Conservation (phyloP, 2,329 filamentous ascomycete genomes). For the Calycina herbarum region DNA sequence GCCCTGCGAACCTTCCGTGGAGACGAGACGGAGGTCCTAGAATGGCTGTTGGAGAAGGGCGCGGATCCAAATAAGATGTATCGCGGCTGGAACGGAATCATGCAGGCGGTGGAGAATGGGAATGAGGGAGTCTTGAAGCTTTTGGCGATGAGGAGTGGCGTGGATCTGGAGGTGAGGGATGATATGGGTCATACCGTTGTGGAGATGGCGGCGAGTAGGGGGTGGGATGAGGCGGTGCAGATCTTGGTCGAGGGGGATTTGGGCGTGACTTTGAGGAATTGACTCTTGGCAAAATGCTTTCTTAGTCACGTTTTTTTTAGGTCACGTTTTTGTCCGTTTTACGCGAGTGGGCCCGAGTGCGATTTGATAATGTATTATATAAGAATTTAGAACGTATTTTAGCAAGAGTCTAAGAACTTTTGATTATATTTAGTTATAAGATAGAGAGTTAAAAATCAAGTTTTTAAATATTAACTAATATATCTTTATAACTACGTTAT, state of each 20-base stretch:
- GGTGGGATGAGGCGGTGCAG: conserved; percentile 56
- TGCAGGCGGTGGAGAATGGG: conserved; percentile 66
- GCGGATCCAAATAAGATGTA: conserved; percentile 69
- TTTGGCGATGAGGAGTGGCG: conserved; percentile 49
- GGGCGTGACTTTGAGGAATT: neutral
- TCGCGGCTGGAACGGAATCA: conserved; percentile 64
- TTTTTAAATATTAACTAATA: no score
- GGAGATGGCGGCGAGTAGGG: conserved; percentile 58
- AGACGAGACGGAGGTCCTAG: conserved; percentile 59
- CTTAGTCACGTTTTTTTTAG: no score
- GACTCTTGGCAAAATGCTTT: no score
- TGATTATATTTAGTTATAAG: no score
- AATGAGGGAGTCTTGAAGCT: conserved; percentile 55
- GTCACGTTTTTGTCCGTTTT: no score
- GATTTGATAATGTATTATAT: no score
- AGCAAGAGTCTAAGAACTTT: no score
- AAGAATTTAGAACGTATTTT: no score
- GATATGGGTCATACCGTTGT: conserved; percentile 55
- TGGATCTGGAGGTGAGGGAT: conserved; percentile 53
- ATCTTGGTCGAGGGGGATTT: neutral
- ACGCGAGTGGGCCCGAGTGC: no score
- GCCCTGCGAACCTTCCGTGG: conserved; percentile 59
- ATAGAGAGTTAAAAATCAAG: no score
- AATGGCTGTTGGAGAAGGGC: conserved; percentile 61
- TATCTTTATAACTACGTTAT: no score